A percentile compares a stretch with the other conserved stretches of the same genome.
Evolutionary conservation across 2,329 filamentous ascomycete species (phyloP).

Genomic region (Penicillium sp.): DNA sequence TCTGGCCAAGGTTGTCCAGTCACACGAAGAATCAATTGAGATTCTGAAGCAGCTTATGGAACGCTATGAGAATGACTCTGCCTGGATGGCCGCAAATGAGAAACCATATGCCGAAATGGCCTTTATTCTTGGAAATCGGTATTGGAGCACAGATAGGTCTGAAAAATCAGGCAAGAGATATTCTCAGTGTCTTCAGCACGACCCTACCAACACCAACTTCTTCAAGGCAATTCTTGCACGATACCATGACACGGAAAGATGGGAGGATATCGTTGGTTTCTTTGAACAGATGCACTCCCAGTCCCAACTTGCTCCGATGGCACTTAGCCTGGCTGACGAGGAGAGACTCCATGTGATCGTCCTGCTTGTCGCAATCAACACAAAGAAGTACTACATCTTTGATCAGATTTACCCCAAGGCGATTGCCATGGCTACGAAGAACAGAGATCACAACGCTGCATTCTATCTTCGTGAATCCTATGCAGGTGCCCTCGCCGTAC

Average conservation of each 20-base stretch:
- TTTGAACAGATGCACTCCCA: not conserved
- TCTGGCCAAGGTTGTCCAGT: constrained; percentile 11
- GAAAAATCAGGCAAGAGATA: not conserved
- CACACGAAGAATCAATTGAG: not conserved
- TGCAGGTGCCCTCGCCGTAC: not conserved
- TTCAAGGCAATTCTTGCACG: not conserved
- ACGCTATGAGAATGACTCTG: not conserved
- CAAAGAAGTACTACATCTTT: not conserved
- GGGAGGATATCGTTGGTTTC: not conserved
- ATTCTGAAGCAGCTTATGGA: constrained; percentile 7
- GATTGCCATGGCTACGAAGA: not conserved
- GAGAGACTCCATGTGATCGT: not conserved
- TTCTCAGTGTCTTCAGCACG: not conserved
- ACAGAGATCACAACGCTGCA: not conserved
- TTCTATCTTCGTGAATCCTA: not conserved
- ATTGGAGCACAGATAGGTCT: not conserved
- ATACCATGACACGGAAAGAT: not conserved
- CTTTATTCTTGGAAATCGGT: constrained; percentile 8
- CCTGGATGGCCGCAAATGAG: constrained; percentile 8
- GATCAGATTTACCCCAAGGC: not conserved
- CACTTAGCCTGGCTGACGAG: not conserved
- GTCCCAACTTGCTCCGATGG: not conserved
- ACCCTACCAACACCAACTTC: not conserved
- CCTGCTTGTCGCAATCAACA: not conserved
- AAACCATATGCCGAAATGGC: constrained; percentile 12